Conservation (phyloP, 2,329 filamentous ascomycete species). For the Fusarium piperis region DNA sequence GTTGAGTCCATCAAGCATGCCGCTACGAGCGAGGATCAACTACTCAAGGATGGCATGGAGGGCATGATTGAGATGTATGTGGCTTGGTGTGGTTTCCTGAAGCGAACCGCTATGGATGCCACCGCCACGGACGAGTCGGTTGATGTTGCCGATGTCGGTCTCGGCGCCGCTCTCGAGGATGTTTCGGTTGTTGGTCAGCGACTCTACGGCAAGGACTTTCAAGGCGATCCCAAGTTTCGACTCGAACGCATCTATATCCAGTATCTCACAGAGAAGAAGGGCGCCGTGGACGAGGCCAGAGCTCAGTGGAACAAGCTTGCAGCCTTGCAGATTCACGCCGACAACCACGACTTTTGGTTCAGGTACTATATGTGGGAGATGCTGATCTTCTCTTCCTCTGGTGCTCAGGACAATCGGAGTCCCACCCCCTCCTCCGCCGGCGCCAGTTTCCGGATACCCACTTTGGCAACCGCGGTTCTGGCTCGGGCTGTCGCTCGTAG, state of each 20-base stretch:
- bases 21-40: constrained; percentile 84
- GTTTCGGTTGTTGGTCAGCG: constrained; percentile 81
- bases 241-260: constrained; percentile 93
- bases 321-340: constrained; percentile 69
- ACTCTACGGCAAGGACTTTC: constrained; percentile 77
- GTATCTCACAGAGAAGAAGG: constrained; percentile 86
- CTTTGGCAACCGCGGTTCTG: constrained; percentile 79
- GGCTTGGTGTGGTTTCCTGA: constrained; percentile 94
- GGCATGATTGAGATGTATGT: constrained; percentile 91
- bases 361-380: constrained; percentile 94
- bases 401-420: constrained; percentile 58
- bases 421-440: constrained; percentile 58
- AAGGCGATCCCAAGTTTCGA: constrained; percentile 88
- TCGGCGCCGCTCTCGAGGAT: constrained; percentile 86
- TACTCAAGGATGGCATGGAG: constrained; percentile 87
- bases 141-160: constrained; percentile 89
- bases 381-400: constrained; percentile 63
- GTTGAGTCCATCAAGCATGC: constrained; percentile 92
- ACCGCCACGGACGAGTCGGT: constrained; percentile 82
- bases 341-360: constrained; percentile 93
- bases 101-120: constrained; percentile 81
- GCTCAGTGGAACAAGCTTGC: constrained; percentile 78
- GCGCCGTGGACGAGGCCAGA: constrained; percentile 79
- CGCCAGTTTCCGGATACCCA: constrained; percentile 70
- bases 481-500: constrained; percentile 72